A percentile compares a stretch with the other conserved stretches of the same genome.
These are phyloP conservation scores for Neospermospora avenae DNA, from an alignment of 2,329 filamentous ascomycete genomes.

Conservation along the genomic window DNA sequence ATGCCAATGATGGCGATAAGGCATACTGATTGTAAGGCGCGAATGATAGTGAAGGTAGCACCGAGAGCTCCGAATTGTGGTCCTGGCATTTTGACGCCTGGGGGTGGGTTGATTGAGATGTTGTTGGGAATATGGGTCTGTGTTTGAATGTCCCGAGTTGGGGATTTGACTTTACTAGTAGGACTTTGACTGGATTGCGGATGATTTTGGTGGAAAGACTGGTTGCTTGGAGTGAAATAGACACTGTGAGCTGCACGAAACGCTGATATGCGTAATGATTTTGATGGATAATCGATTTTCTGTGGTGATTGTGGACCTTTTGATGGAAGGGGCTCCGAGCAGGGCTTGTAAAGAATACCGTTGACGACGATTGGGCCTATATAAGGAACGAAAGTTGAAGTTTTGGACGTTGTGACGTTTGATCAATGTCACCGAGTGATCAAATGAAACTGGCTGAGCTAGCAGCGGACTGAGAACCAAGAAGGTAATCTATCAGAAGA, in stretches of 20 bases:
- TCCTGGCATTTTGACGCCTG: conserved; percentile 26
- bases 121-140: neutral
- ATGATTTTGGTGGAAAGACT: neutral
- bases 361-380: conserved; percentile 24
- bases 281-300: neutral
- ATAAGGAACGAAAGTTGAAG: conserved; percentile 17
- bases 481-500: conserved; percentile 27
- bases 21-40: conserved; percentile 65
- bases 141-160: neutral
- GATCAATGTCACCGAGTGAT: conserved; percentile 10
- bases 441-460: conserved; percentile 26
- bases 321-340: neutral
- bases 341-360: conserved; percentile 19
- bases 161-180: neutral
- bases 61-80: conserved; percentile 61
- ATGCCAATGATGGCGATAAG: conserved; percentile 79
- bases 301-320: neutral
- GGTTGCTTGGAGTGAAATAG: neutral
- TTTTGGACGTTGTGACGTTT: conserved; percentile 16
- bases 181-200: neutral
- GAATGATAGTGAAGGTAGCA: conserved; percentile 72
- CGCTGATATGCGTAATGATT: neutral
- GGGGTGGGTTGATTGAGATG: neutral
- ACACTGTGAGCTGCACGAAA: neutral
- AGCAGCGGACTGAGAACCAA: conserved; percentile 28